Conservation (phyloP, 1,139 yeast species). For the Spathaspora sp. region DNA sequence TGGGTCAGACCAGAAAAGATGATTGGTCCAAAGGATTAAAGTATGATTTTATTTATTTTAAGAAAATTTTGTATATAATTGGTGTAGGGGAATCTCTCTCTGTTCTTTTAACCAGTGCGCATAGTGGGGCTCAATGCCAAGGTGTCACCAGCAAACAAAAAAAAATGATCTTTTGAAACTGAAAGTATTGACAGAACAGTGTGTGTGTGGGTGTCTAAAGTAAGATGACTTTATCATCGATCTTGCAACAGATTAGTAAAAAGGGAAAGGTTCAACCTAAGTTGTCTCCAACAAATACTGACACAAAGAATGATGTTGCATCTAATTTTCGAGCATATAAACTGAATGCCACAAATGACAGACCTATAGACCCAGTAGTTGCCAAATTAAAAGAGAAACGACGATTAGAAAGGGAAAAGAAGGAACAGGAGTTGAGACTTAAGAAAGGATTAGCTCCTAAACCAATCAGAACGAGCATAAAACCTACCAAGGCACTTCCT, state of each 20-base stretch:
- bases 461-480: slow-evolving; percentile 15
- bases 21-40: slow-evolving; percentile 82
- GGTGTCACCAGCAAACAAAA: background rate
- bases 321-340: background rate
- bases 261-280: slow-evolving; percentile 26
- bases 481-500: slow-evolving; percentile 9
- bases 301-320: background rate
- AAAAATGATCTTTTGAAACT: background rate
- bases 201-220: background rate
- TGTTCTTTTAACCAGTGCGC: background rate
- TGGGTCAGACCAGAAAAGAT: slow-evolving; percentile 98
- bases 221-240: slow-evolving; percentile 32
- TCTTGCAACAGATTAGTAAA: slow-evolving; percentile 30
- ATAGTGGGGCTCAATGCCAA: background rate
- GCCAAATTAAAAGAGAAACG: slow-evolving; percentile 65
- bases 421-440: slow-evolving; percentile 31
- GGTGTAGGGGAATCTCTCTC: too few species aligned
- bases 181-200: too few species aligned
- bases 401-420: slow-evolving; percentile 51
- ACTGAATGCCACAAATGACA: slow-evolving; percentile 1
- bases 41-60: slow-evolving; percentile 8
- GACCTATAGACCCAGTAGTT: slow-evolving; percentile 51
- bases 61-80: background rate
- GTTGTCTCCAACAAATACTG: background rate
- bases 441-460: slow-evolving; percentile 34